Conservation (phyloP, 768 basidiomycete genomes). For the Cystofilobasidium macerans region DNA sequence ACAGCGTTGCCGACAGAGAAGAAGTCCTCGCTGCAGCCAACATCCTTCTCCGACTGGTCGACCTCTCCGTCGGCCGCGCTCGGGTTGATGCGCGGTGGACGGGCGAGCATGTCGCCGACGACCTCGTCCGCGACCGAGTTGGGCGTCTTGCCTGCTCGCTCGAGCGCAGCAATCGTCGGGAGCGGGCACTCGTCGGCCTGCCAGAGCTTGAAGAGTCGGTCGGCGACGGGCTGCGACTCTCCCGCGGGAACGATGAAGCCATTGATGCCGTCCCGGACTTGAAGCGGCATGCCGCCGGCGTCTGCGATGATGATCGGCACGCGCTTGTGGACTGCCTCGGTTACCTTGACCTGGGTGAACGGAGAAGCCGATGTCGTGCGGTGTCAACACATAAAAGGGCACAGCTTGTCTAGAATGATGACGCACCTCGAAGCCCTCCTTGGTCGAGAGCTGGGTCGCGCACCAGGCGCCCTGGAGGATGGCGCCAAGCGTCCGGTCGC, state of each 20-base stretch:
- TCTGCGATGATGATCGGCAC: constrained; percentile 70
- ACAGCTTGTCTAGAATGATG: no score
- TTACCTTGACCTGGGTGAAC: constrained; percentile 12
- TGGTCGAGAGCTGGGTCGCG: constrained; percentile 78
- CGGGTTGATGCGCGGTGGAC: constrained; percentile 14
- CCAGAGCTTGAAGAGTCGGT: constrained; percentile 13
- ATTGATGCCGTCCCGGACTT: constrained; percentile 75
- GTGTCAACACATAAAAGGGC: no score
- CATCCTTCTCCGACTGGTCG: neutral
- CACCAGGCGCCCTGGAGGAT: constrained; percentile 81
- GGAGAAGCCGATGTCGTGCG: no score
- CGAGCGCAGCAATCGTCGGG: neutral
- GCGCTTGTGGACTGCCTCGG: constrained; percentile 77
- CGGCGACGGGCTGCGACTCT: constrained; percentile 55
- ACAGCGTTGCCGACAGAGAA: constrained; percentile 23
- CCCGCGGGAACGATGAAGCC: constrained; percentile 72
- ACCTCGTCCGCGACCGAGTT: constrained; percentile 19
- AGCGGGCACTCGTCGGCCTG: constrained; percentile 5
- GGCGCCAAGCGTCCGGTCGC: constrained; percentile 53
- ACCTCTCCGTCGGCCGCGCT: neutral
- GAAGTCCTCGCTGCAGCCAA: constrained; percentile 20
- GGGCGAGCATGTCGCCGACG: constrained; percentile 11
- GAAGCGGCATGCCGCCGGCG: constrained; percentile 91
- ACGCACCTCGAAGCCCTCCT: constrained; percentile 97
- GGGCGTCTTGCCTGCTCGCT: neutral